Percentiles rank a stretch among this genome's conserved stretches.
phyloP scores from a whole-genome alignment of 305 asterid genomes.

The Ilex paraguariensis region DNA sequence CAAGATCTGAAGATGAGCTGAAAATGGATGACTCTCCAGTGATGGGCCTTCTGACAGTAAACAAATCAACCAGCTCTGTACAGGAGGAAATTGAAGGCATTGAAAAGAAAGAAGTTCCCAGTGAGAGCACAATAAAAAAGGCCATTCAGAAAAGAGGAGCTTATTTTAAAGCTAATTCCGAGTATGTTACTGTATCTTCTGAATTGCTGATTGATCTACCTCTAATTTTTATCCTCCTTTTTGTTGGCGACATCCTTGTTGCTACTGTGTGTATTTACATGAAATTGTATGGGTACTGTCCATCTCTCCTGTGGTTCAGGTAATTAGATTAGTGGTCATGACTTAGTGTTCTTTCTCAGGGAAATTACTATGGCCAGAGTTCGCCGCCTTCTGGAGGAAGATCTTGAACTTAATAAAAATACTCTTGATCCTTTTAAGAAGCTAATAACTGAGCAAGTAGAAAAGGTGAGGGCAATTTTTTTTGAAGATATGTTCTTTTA shows the following conservation, averaged over 20 bases:
- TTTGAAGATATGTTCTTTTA: background rate
- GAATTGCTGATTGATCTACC: background rate
- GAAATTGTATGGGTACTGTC: background rate
- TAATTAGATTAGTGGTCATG: background rate
- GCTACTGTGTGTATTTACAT: background rate
- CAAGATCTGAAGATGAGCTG: constrained; percentile 41
- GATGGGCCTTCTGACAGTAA: constrained; percentile 58
- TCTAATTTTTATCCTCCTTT: background rate
- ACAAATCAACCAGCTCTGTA: constrained; percentile 33
- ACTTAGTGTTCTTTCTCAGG: constrained; percentile 26
- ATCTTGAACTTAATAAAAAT: constrained; percentile 65
- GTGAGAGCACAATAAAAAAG: constrained; percentile 56
- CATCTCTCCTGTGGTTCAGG: background rate
- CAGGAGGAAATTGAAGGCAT: constrained; percentile 33
- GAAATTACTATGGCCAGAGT: constrained; percentile 62
- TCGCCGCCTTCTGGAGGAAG: constrained; percentile 83
- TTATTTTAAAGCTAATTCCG: constrained; percentile 62
- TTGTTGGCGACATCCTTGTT: no score
- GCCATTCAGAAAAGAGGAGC: constrained; percentile 73
- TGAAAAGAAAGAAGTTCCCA: constrained; percentile 21
- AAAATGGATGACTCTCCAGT: constrained; percentile 83
- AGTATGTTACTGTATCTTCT: constrained; percentile 40
- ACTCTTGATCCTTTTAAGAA: constrained; percentile 73
- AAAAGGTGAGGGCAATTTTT: constrained; percentile 42
- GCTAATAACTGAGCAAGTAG: constrained; percentile 57